Evolutionary conservation across 345 rosid species (phyloP), one percentile per base, ranked within the genome.

Genomic region (Trapa incisa): DNA sequence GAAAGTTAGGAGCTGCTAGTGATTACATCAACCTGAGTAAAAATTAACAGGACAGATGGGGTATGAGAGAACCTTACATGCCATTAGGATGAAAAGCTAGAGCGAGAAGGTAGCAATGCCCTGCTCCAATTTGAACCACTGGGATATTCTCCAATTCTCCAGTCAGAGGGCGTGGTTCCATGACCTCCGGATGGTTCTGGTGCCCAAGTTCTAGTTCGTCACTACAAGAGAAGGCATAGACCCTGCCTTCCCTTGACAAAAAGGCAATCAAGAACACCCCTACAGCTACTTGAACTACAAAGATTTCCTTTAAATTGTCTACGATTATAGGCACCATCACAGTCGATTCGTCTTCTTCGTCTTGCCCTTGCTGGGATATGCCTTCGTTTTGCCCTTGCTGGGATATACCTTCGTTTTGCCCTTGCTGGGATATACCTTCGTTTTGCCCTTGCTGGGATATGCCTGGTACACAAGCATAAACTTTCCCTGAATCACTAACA

Each of bases 91-190:
- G 88, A 74, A 84, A 94, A 65, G 96, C 92, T 64, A 91, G 72
- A 67, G 96, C 96, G 80, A 94, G 99, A 58, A 94, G 96, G 77
- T 85, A 94, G 80, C 99, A 94, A 71, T 78, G 84, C 68, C 99
- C 99, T 15, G 97, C 96, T 0, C 92, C 85, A 68, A 94, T 91
- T 63, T 94, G 99, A 61, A 94, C 95, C 4, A 91, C 92, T 0
- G 89, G 95, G 13, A 85, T 71, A 74, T 94, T 91, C 81, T 91
- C 96, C 53, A 94, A 75, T 35, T 87, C 84, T 3, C 99, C 99
- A 70, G 84, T 68, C 79, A 94, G 72, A 71, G 96, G 99, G 52
- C 75, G 93, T 42, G 97, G 97, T 77, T 81, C 84, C 43, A 81
- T 68, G 72, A 86, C 95, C 65, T 70, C 84, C 17, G 77, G 79